Percentiles rank a stretch among this genome's conserved stretches.
Conservation (phyloP, 176 grass and related monocot species). For the Stipa capillata region DNA sequence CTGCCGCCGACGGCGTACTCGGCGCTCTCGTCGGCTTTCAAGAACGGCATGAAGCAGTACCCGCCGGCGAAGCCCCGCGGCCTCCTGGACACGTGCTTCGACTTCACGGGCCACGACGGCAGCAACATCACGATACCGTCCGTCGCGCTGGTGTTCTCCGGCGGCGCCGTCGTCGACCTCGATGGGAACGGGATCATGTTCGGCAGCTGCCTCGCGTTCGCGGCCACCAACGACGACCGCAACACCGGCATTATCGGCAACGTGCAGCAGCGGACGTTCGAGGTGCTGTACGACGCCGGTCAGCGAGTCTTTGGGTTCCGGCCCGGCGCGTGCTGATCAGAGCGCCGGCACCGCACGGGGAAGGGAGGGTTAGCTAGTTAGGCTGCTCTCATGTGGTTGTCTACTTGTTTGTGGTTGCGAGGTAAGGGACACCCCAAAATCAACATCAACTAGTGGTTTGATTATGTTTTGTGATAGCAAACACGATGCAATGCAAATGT, state of each 20-base stretch:
- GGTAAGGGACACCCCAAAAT: neutral
- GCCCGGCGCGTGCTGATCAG: slow-evolving; percentile 28
- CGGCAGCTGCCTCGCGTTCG: slow-evolving; percentile 70
- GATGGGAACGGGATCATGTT: slow-evolving; percentile 43
- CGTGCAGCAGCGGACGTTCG: slow-evolving; percentile 78
- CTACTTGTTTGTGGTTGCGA: neutral
- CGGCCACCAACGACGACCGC: slow-evolving; percentile 20
- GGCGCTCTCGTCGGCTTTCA: slow-evolving; percentile 52
- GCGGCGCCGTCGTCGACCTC: slow-evolving; percentile 18
- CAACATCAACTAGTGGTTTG: neutral
- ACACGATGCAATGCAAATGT: neutral
- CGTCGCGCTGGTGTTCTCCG: slow-evolving; percentile 40
- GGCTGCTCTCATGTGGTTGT: neutral
- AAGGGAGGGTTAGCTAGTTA: neutral
- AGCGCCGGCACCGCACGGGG: no score
- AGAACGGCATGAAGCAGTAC: slow-evolving; percentile 40
- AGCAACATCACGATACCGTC: slow-evolving; percentile 22
- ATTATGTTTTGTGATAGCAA: neutral
- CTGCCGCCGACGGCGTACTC: slow-evolving; percentile 54
- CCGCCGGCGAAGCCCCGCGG: neutral
- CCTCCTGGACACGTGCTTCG: slow-evolving; percentile 55
- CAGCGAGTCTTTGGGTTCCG: slow-evolving; percentile 42
- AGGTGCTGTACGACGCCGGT: slow-evolving; percentile 63
- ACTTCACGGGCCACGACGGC: slow-evolving; percentile 30
- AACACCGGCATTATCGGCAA: slow-evolving; percentile 57